Conservation (phyloP, 148 eudicot species). For the Rhododendron molle region DNA sequence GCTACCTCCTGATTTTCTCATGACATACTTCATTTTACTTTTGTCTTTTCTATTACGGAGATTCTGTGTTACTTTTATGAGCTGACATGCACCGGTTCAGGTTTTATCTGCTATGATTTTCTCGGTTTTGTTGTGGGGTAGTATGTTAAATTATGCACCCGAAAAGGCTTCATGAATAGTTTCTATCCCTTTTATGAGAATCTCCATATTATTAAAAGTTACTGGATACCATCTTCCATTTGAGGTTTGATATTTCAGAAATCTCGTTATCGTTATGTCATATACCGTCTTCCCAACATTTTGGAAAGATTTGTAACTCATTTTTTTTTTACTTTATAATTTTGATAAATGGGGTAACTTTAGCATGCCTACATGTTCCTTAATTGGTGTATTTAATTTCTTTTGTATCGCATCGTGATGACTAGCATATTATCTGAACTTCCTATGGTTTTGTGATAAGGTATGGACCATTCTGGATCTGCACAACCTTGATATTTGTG, state of each 20-base stretch:
- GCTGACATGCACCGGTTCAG: neutral
- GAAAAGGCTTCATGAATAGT: neutral
- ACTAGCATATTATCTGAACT: neutral
- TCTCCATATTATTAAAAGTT: neutral
- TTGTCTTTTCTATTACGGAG: neutral
- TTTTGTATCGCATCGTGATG: neutral
- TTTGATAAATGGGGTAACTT: neutral
- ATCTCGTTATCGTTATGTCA: accelerated
- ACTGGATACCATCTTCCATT: neutral
- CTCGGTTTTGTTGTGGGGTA: neutral
- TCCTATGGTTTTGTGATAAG: conserved; percentile 32
- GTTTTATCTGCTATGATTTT: neutral
- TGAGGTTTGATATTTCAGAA: neutral
- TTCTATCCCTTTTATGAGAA: neutral
- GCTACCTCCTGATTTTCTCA: neutral
- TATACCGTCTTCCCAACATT: neutral
- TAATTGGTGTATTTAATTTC: neutral
- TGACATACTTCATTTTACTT: neutral
- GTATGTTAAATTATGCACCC: neutral
- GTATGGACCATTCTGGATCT: conserved; percentile 99
- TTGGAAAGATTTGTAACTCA: neutral
- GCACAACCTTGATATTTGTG: conserved; percentile 88
- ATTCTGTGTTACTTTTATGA: neutral
- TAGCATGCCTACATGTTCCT: neutral
- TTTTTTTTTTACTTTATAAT: neutral